Base-by-base conservation (phyloP, 2,329 filamentous ascomycete genomes). In the Nemania abortiva region DNA sequence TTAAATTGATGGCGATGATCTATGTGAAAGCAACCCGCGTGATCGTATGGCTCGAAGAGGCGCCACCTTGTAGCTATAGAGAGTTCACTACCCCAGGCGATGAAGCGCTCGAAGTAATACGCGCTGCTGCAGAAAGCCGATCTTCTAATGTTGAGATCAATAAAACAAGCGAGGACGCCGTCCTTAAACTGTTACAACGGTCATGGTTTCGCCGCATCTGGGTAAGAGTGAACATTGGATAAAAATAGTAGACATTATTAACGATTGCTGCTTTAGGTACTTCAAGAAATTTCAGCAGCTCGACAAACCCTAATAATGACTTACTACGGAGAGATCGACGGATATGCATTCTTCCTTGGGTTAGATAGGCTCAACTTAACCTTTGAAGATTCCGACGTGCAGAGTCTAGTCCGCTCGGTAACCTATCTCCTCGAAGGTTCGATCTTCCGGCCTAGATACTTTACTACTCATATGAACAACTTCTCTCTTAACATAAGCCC, bases 181-280 rank as follows among this genome's bases (percentile, higher is more conserved):
- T 50, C 10, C n/a, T 50, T 11, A 11, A 7, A 22, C n/a, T 24
- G 6, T 20, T 50, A 24, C 20, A 50, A 3, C 47, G 47, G n/a
- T 22, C 47, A 7, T 50, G 47, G 47, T 50, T 50, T 50, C n/a
- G 20, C 7, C 47, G 47, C n/a, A 50, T 50, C 47, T 50, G 47
- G 47, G 47, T 50, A 50, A 49, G n/a, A 20, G n/a, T n/a, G n/a
- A n/a, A n/a, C 13, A 22, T 10, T 15, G 11, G 15, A 5, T 18
- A 3, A 18, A 13, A 6, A 42, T 5, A 42, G 3, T 42, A 22
- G 45, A 22, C 20, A 49, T 22, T 49, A 22, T 18, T 49, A 3
- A 42, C 11, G 20, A 49, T 20, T 22, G 45, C n/a, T 20, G 10
- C 6, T 20, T 4, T 10, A 49, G 47, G 47, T 50, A 1, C 47